These are phyloP conservation scores for Aspergillus egyptiacus DNA, from an alignment of 495 filamentous ascomycete species.

Conservation along the genomic window DNA sequence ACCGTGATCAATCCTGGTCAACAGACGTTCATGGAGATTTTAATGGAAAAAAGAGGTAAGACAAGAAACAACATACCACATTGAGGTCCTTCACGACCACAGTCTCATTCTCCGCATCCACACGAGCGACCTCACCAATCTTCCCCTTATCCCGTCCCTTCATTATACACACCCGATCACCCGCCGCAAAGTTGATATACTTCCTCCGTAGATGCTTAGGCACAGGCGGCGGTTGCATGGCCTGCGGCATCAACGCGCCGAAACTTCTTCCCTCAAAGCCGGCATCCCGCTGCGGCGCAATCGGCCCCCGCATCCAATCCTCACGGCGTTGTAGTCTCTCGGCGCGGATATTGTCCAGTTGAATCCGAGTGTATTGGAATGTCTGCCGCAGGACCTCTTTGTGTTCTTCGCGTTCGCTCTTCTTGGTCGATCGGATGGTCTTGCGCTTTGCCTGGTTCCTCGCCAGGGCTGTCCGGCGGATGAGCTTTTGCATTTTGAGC, in stretches of 20 bases:
- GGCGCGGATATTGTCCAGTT: conserved; percentile 27
- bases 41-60: not conserved
- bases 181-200: conserved; percentile 56
- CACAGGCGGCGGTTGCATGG: conserved; percentile 32
- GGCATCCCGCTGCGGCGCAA: conserved; percentile 68
- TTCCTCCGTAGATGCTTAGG: conserved; percentile 45
- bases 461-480: conserved; percentile 61
- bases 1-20: not conserved
- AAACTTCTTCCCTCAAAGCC: conserved; percentile 41
- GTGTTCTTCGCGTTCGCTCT: conserved; percentile 26
- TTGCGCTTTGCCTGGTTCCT: conserved; percentile 53
- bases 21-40: not conserved
- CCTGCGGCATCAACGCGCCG: conserved; percentile 44
- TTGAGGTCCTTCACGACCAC: conserved; percentile 60
- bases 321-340: conserved; percentile 45
- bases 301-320: conserved; percentile 68
- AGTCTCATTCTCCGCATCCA: conserved; percentile 52
- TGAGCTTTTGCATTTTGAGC: conserved; percentile 65
- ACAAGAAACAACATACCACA: conserved; percentile 47
- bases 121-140: conserved; percentile 61
- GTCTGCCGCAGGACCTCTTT: conserved; percentile 30
- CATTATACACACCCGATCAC: conserved; percentile 73
- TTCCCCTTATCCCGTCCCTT: conserved; percentile 73
- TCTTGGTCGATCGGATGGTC: conserved; percentile 38
- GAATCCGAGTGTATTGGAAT: conserved; percentile 29